phyloP scores from a whole-genome alignment of 805 yeast genomes.

The Peterozyma toletana region DNA sequence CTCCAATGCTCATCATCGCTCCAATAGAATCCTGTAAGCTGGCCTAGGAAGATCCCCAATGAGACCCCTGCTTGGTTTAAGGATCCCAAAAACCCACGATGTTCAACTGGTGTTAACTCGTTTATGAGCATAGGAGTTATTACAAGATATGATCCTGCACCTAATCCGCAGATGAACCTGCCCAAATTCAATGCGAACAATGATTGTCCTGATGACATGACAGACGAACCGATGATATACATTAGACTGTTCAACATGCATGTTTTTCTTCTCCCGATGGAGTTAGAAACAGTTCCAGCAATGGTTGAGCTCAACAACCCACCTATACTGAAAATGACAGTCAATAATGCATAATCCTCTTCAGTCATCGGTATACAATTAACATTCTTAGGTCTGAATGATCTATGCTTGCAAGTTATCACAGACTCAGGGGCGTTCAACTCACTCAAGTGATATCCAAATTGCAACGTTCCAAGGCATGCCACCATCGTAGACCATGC shows the following conservation, averaged over 20 bases:
- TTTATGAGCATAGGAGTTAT: constrained; percentile 32
- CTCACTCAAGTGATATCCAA: constrained; percentile 41
- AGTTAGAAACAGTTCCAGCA: constrained; percentile 30
- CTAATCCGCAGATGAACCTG: constrained; percentile 28
- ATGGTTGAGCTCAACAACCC: constrained; percentile 35
- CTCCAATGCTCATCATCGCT: constrained; percentile 32
- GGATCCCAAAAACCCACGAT: constrained; percentile 33
- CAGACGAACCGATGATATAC: constrained; percentile 21
- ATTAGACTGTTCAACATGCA: constrained; percentile 13
- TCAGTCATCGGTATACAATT: constrained; percentile 27
- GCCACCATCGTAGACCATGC: constrained; percentile 15
- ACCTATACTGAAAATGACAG: constrained; percentile 37
- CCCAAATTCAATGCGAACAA: constrained; percentile 20
- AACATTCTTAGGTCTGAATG: background rate
- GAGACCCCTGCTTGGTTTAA: constrained; percentile 31
- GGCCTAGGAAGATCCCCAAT: constrained; percentile 28
- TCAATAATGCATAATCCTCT: constrained; percentile 31
- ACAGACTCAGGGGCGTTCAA: constrained; percentile 35
- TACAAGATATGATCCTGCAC: constrained; percentile 31
- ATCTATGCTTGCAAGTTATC: constrained; percentile 23
- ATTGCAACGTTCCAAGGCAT: constrained; percentile 36
- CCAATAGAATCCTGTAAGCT: constrained; percentile 24
- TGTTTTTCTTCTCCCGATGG: constrained; percentile 17
- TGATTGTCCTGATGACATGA: constrained; percentile 20
- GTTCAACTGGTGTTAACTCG: constrained; percentile 31